Percentiles rank a stretch among this genome's conserved stretches.
Conservation (phyloP, 179 eudicot species). For the Dionaea muscipula region DNA sequence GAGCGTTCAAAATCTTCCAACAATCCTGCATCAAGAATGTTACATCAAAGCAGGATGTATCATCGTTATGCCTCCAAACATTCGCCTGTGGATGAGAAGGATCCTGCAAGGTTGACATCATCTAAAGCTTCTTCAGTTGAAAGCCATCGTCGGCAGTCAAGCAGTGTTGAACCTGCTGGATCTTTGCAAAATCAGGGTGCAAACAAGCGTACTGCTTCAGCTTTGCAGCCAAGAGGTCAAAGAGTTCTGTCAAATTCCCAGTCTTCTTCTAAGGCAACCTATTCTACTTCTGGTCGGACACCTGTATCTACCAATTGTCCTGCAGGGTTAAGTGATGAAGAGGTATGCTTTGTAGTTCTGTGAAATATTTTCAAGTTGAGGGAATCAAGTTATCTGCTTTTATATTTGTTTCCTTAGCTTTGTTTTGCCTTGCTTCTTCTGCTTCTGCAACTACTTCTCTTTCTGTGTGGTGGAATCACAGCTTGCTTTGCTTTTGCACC, state of each 20-base stretch:
- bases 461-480: constrained; percentile 23
- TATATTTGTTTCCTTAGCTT: no score
- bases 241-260: constrained; percentile 36
- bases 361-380: no score
- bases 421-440: constrained; percentile 2
- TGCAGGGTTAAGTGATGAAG: constrained; percentile 85
- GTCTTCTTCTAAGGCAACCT: constrained; percentile 36
- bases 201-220: constrained; percentile 35
- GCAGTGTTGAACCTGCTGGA: constrained; percentile 31
- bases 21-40: constrained; percentile 31
- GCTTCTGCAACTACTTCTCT: background rate
- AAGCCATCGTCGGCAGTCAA: constrained; percentile 20
- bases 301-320: constrained; percentile 49
- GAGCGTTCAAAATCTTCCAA: constrained; percentile 39
- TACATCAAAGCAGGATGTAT: constrained; percentile 34
- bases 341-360: constrained; percentile 32
- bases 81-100: constrained; percentile 38
- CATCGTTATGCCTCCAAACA: constrained; percentile 32
- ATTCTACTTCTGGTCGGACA: constrained; percentile 31
- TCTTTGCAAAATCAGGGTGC: constrained; percentile 31
- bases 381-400: no score
- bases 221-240: constrained; percentile 41
- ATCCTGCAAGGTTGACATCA: constrained; percentile 29
- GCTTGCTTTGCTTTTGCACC: constrained; percentile 94
- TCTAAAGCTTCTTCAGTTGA: constrained; percentile 38